Evolutionary conservation across 1,139 yeast species (phyloP), one percentile per base, ranked within the genome.

Genomic region (Suhomyces bribrorum): DNA sequence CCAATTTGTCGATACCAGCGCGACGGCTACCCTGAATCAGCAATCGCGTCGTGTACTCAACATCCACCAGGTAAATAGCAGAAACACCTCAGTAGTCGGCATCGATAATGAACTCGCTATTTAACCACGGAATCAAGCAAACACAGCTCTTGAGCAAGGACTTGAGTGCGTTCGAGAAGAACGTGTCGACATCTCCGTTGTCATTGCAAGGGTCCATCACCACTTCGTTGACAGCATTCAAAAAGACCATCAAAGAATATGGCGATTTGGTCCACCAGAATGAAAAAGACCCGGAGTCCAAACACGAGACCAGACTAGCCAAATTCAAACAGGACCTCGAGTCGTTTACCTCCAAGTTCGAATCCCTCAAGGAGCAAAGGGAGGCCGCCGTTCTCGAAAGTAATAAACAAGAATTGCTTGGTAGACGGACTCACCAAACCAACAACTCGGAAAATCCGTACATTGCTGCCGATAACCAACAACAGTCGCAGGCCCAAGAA

Each of bases 81-180:
- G n/a, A n/a, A n/a, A n/a, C n/a, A n/a, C n/a, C n/a, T n/a, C n/a
- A n/a, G n/a, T n/a, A n/a, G n/a, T n/a, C n/a, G n/a, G n/a, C n/a
- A n/a, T n/a, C n/a, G n/a, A n/a, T n/a, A n/a, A 58, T 58, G 96
- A 88, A 88, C 63, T 81, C 95, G 20, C 69, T 89, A 37, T 88
- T 85, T 63, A 90, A 87, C 63, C 95, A 87, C 61, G 96, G 96
- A 7, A 73, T 86, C 44, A 88, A 87, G 60, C 96, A 89, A 62
- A 79, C 89, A 28, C 87, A 81, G 53, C 73, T 82, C 28, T 64
- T 90, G 39, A 77, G 81, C 45, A 77, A 77, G 47, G 96, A 89
- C 52, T 62, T 90, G 36, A 71, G 77, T 14, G 63, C 70, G 41
- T 83, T 90, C 49, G 92, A 87, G 47, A 68, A 73, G 42, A 79